These are phyloP conservation scores for Cephalotrichum gorgonifer DNA, from an alignment of 2,329 filamentous ascomycete species.

Conservation along the genomic window DNA sequence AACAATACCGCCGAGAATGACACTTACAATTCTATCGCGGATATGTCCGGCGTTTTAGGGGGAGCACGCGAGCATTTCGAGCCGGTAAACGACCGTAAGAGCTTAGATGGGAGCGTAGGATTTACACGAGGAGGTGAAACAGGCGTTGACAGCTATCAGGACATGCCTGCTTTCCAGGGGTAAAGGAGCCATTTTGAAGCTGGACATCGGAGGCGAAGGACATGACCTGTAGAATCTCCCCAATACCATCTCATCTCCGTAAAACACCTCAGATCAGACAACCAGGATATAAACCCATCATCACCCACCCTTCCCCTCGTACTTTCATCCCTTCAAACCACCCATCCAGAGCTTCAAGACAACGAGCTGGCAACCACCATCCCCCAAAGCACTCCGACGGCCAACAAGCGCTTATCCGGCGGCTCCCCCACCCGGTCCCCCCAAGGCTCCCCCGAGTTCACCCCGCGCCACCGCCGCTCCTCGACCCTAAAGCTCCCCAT, in stretches of 20 bases:
- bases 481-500: slow-evolving; percentile 11
- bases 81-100: slow-evolving; percentile 2
- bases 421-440: slow-evolving; percentile 1
- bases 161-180: neutral
- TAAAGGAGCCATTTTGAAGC: neutral
- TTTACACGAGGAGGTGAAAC: slow-evolving; percentile 3
- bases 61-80: neutral
- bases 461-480: slow-evolving; percentile 7
- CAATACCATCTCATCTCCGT: neutral
- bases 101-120: neutral
- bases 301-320: neutral
- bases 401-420: slow-evolving; percentile 6
- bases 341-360: neutral
- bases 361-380: slow-evolving; percentile 3
- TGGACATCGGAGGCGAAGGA: neutral
- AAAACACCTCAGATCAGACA: neutral
- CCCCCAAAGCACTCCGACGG: slow-evolving; percentile 1
- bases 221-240: neutral
- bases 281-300: slow-evolving; percentile 1
- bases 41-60: neutral
- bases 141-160: neutral
- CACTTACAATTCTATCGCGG: no score
- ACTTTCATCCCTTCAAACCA: neutral
- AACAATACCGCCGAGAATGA: neutral
- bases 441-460: neutral